These are phyloP conservation scores for Cylindrodendrum hubeiense DNA, from an alignment of 2,329 filamentous ascomycete species.

Conservation along the genomic window DNA sequence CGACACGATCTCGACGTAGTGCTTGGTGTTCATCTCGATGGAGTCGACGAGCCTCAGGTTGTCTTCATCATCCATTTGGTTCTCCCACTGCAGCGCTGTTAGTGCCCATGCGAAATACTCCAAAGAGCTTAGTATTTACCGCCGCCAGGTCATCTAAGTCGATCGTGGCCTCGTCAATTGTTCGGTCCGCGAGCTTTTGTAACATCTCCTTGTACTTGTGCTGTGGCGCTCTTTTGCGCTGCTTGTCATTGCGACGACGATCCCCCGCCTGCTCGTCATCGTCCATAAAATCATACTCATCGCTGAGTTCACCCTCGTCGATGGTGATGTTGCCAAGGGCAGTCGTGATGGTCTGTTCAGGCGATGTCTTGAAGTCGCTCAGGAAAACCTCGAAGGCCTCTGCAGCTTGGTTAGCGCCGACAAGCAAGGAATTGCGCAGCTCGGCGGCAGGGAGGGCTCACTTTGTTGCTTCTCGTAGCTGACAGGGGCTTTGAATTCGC, in stretches of 20 bases:
- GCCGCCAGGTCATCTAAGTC: constrained; percentile 88
- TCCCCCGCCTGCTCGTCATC: constrained; percentile 74
- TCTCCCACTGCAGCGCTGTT: constrained; percentile 74
- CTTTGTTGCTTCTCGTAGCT: constrained; percentile 90
- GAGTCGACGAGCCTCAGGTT: constrained; percentile 82
- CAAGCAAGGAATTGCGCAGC: constrained; percentile 12
- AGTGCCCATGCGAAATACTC: constrained; percentile 24
- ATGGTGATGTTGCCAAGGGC: constrained; percentile 88
- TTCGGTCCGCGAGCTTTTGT: constrained; percentile 87
- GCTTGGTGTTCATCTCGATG: constrained; percentile 91
- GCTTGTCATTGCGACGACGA: constrained; percentile 62
- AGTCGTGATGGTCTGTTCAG: constrained; percentile 78
- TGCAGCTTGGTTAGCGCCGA: constrained; percentile 54
- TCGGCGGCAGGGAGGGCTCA: constrained; percentile 56
- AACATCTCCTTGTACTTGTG: constrained; percentile 91
- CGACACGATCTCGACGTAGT: constrained; percentile 94
- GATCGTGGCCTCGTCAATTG: constrained; percentile 81
- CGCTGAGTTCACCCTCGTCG: constrained; percentile 86
- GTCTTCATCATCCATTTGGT: constrained; percentile 68
- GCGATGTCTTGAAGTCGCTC: constrained; percentile 85
- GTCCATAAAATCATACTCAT: constrained; percentile 95
- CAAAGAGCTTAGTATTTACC: constrained; percentile 62
- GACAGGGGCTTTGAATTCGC: constrained; percentile 81
- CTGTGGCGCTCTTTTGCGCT: constrained; percentile 68
- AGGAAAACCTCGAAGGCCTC: constrained; percentile 91